phyloP scores from a whole-genome alignment of 2,329 filamentous ascomycete genomes.

The Peltaster fructicola region DNA sequence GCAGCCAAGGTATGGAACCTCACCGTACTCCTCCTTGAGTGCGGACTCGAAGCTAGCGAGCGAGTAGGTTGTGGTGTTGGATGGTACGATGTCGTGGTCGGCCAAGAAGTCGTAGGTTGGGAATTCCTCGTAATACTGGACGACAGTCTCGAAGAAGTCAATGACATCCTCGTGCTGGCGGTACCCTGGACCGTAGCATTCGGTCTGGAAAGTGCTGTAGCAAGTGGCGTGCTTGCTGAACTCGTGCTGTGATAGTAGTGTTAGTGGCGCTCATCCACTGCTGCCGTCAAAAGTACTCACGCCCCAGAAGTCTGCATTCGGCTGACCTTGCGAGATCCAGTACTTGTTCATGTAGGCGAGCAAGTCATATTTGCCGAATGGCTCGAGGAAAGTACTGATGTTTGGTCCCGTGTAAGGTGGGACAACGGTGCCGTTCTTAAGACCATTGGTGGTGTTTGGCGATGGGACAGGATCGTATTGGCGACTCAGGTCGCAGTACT shows the following conservation, averaged over 20 bases:
- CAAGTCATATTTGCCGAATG: constrained; percentile 41
- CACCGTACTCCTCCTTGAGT: constrained; percentile 34
- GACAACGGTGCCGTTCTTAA: constrained; percentile 33
- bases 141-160: constrained; percentile 44
- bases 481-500: constrained; percentile 47
- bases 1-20: constrained; percentile 43
- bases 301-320: constrained; percentile 44
- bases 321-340: constrained; percentile 42
- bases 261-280: background rate
- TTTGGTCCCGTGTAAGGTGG: constrained; percentile 39
- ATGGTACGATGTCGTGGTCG: constrained; percentile 36
- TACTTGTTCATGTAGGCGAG: constrained; percentile 48
- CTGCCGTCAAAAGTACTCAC: background rate
- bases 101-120: constrained; percentile 46
- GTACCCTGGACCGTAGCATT: constrained; percentile 46
- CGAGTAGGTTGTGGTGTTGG: constrained; percentile 40
- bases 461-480: constrained; percentile 42
- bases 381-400: constrained; percentile 40
- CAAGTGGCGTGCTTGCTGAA: constrained; percentile 50
- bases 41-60: constrained; percentile 35
- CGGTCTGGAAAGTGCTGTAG: constrained; percentile 45
- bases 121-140: constrained; percentile 38
- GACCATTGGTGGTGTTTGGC: constrained; percentile 46
- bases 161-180: constrained; percentile 39
- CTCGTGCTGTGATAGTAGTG: constrained; percentile 29